Evolutionary conservation across 257 asterid species (phyloP), one percentile per base, ranked within the genome.

Genomic region (Echites panduratus): DNA sequence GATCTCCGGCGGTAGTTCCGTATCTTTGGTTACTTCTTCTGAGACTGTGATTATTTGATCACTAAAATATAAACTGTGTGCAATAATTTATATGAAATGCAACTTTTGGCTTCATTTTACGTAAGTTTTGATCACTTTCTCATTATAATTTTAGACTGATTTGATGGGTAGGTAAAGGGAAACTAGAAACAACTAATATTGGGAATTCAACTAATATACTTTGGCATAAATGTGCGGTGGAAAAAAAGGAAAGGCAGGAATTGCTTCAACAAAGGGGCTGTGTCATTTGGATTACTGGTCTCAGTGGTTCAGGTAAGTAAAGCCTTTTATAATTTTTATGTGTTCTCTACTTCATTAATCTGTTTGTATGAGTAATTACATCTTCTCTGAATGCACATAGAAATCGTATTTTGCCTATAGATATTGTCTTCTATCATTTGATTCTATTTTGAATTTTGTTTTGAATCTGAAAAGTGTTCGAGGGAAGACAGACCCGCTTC

Each of bases 281-380:
- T 84, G 97, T 92, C 73, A 77, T 95, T 80, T 95, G 99, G 99
- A 85, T 95, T 69, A 95, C 99, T 72, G 99, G 99, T 45, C 90
- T 95, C 38, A 95, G 99, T 80, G 99, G 99, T 84, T 95, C 99
- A 86, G 99, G 99, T 95, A 69, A 77, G 94, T 67, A 56, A 29
- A 27, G 48, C 71, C 47, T 70, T 29, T 70, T 66, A 13, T 49
- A 17, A 26, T 35, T 75, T 19, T 19, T 52, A 17, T 63, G 32
- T 52, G 54, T 48, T 67, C 44, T 14, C n/a, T 45, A 1, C 9
- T 38, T 22, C 24, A 4, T 7, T 22, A 35, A 32, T 69, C n/a
- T 29, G 54, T 29, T 8, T 26, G 43, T 19, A 13, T 52, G 24
- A 50, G 48, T 70, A 8, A 38, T 9, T 52, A 47, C 35, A 22